Conservation (phyloP, 73 alveolate species). For the Paramecium caudatum region DNA sequence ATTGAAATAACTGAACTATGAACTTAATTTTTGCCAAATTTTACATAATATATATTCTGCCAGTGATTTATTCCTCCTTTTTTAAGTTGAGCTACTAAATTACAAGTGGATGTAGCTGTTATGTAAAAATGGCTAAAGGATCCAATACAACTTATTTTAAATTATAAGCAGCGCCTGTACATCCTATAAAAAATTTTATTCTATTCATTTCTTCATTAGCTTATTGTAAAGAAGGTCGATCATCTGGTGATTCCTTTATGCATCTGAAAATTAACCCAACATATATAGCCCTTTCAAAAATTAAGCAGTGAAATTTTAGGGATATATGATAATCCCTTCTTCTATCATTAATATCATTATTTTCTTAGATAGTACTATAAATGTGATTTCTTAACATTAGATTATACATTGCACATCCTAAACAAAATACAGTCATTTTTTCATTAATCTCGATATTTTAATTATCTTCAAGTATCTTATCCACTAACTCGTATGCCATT, state of each 20-base stretch:
- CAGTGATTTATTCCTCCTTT: background rate
- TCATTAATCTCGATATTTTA: background rate
- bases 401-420: background rate
- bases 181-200: background rate
- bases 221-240: background rate
- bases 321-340: background rate
- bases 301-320: background rate
- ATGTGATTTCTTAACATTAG: background rate
- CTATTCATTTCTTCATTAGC: background rate
- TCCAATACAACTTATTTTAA: background rate
- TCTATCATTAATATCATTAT: background rate
- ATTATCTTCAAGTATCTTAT: background rate
- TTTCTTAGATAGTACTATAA: background rate
- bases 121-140: too few species aligned
- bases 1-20: too few species aligned
- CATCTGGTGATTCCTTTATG: background rate
- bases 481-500: too few species aligned
- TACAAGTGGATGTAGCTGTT: too few species aligned
- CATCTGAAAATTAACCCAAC: background rate
- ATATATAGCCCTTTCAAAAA: background rate
- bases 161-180: background rate
- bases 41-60: background rate
- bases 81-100: background rate
- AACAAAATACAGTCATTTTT: background rate
- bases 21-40: background rate